A percentile compares a stretch with the other conserved stretches of the same genome.
Conservation (phyloP, 345 rosid genomes). For the Odontarrhena argentea region DNA sequence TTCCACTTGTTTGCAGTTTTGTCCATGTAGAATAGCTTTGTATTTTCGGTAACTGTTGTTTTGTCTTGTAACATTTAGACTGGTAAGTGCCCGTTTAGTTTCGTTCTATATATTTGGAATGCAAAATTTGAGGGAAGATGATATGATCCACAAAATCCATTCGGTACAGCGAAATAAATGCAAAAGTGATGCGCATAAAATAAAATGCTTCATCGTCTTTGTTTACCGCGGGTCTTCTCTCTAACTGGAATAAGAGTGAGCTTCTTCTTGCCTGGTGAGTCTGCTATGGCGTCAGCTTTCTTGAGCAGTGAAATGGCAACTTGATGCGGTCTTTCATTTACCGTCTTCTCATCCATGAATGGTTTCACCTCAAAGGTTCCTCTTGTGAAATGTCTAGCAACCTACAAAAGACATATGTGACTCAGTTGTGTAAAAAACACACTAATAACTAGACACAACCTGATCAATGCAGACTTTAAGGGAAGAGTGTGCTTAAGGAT, state of each 20-base stretch:
- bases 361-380: slow-evolving; percentile 86
- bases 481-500: slow-evolving; percentile 12
- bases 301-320: slow-evolving; percentile 62
- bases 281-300: slow-evolving; percentile 56
- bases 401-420: slow-evolving; percentile 46
- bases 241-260: slow-evolving; percentile 76
- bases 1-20: slow-evolving; percentile 34
- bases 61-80: slow-evolving; percentile 25
- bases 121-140: slow-evolving; percentile 26
- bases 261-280: slow-evolving; percentile 64
- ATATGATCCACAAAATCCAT: slow-evolving; percentile 30
- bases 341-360: slow-evolving; percentile 59
- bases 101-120: slow-evolving; percentile 16
- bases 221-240: slow-evolving; percentile 49
- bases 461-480: slow-evolving; percentile 7
- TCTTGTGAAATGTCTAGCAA: slow-evolving; percentile 78
- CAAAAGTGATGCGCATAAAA: slow-evolving; percentile 4
- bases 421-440: background rate
- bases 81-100: slow-evolving; percentile 4
- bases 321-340: slow-evolving; percentile 54
- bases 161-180: slow-evolving; percentile 15
- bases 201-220: slow-evolving; percentile 31
- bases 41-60: slow-evolving; percentile 19
- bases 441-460: slow-evolving; percentile 12
- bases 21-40: slow-evolving; percentile 30